A percentile compares a stretch with the other conserved stretches of the same genome.
Evolutionary conservation across 1,139 yeast genomes (phyloP).

Genomic region (Torulaspora pretoriensis): DNA sequence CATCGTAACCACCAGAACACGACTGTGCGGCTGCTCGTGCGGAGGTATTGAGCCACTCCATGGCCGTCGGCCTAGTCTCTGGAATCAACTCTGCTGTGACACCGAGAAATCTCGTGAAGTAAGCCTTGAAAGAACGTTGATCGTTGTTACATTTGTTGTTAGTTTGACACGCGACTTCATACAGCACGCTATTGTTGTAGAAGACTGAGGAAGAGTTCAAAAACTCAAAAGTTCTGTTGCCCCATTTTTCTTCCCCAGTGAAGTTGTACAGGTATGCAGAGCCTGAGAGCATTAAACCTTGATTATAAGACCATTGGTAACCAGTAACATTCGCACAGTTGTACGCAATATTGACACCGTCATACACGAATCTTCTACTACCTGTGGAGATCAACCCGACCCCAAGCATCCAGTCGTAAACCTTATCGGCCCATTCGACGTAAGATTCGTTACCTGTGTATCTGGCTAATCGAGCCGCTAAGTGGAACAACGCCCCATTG

Average conservation of each 20-base stretch:
- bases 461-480: slow-evolving; percentile 83
- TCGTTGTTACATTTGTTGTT: slow-evolving; percentile 68
- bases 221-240: slow-evolving; percentile 51
- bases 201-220: slow-evolving; percentile 56
- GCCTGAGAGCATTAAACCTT: slow-evolving; percentile 76
- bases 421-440: slow-evolving; percentile 71
- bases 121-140: slow-evolving; percentile 86
- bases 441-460: slow-evolving; percentile 73
- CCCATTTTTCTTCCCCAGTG: slow-evolving; percentile 69
- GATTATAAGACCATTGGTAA: slow-evolving; percentile 84
- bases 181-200: slow-evolving; percentile 57
- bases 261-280: slow-evolving; percentile 75
- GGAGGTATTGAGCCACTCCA: slow-evolving; percentile 51
- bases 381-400: slow-evolving; percentile 51
- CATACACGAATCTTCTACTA: slow-evolving; percentile 56
- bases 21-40: slow-evolving; percentile 78
- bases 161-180: slow-evolving; percentile 78
- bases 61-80: slow-evolving; percentile 49
- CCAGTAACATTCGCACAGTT: slow-evolving; percentile 60
- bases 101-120: slow-evolving; percentile 70
- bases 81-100: slow-evolving; percentile 73
- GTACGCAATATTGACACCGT: slow-evolving; percentile 65
- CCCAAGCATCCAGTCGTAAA: slow-evolving; percentile 77
- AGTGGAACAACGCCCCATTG: slow-evolving; percentile 83
- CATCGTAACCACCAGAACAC: slow-evolving; percentile 83